A percentile compares a stretch with the other conserved stretches of the same genome.
These are phyloP conservation scores for Daldinia caldariorum DNA, from an alignment of 495 filamentous ascomycete species.

Conservation along the genomic window DNA sequence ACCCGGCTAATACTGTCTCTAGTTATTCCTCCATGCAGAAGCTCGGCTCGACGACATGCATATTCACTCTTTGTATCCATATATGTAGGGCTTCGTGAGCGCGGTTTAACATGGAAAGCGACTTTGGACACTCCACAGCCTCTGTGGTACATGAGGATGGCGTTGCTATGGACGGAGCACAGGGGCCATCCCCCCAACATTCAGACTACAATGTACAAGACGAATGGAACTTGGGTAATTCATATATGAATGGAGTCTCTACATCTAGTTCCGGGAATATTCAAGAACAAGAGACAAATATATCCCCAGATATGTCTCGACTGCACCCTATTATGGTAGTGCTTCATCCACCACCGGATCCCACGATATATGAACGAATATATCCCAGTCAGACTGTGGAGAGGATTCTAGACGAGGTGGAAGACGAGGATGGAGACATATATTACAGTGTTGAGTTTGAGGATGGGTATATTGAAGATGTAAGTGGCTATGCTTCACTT, in stretches of 20 bases:
- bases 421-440: conserved; percentile 25
- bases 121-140: not conserved
- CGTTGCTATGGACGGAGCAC: conserved; percentile 2
- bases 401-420: conserved; percentile 28
- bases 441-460: conserved; percentile 46
- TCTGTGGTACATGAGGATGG: conserved; percentile 1
- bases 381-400: conserved; percentile 26
- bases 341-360: conserved; percentile 37
- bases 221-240: not conserved
- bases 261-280: not conserved
- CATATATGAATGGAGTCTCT: not conserved
- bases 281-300: conserved; percentile 1
- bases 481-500: conserved; percentile 30
- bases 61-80: not conserved
- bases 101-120: not conserved
- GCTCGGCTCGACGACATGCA: conserved; percentile 6
- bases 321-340: conserved; percentile 31
- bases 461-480: conserved; percentile 42
- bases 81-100: not conserved
- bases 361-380: conserved; percentile 32
- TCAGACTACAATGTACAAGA: conserved; percentile 8
- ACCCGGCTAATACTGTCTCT: not conserved
- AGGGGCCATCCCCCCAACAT: not conserved
- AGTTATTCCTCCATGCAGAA: not conserved
- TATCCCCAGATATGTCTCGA: conserved; percentile 6